phyloP scores from a whole-genome alignment of 352 stramenopile species.

The Pythium sp. region DNA sequence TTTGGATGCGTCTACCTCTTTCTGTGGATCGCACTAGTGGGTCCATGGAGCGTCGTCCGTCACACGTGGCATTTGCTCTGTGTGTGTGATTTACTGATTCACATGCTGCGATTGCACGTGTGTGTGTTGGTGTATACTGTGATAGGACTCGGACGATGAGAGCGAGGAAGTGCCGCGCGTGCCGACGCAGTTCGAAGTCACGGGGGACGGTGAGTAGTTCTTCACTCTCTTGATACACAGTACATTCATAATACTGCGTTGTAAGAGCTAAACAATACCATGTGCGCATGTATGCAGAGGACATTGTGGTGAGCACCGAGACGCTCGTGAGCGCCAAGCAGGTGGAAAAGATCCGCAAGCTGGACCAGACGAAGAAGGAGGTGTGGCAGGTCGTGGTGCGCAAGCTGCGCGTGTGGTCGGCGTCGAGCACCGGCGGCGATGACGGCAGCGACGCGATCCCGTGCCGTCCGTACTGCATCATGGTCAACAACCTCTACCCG shows the following conservation, averaged over 20 bases:
- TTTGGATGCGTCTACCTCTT: background rate
- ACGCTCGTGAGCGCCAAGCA: constrained; percentile 56
- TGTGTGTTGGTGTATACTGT: background rate
- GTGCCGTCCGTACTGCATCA: constrained; percentile 80
- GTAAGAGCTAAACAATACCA: background rate
- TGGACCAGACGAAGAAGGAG: constrained; percentile 77
- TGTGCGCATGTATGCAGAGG: constrained; percentile 27
- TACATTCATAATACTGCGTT: background rate
- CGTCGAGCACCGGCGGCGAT: constrained; percentile 45
- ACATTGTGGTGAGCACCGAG: constrained; percentile 78
- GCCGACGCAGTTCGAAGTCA: constrained; percentile 78
- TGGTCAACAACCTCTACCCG: constrained; percentile 87
- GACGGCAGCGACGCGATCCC: constrained; percentile 61
- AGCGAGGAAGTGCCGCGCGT: constrained; percentile 48
- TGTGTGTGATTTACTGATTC: background rate
- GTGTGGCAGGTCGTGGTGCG: constrained; percentile 88
- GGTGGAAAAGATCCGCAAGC: constrained; percentile 65
- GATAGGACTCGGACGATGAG: constrained; percentile 44
- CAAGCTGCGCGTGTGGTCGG: constrained; percentile 85
- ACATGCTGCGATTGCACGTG: background rate
- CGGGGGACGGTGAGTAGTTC: constrained; percentile 59
- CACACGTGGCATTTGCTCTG: background rate
- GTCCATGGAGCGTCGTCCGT: background rate
- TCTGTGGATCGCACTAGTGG: background rate
- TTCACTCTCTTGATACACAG: background rate